Evolutionary conservation across 495 filamentous ascomycete genomes (phyloP), one percentile per base, ranked within the genome.

Genomic region (Delitschia confertaspora): DNA sequence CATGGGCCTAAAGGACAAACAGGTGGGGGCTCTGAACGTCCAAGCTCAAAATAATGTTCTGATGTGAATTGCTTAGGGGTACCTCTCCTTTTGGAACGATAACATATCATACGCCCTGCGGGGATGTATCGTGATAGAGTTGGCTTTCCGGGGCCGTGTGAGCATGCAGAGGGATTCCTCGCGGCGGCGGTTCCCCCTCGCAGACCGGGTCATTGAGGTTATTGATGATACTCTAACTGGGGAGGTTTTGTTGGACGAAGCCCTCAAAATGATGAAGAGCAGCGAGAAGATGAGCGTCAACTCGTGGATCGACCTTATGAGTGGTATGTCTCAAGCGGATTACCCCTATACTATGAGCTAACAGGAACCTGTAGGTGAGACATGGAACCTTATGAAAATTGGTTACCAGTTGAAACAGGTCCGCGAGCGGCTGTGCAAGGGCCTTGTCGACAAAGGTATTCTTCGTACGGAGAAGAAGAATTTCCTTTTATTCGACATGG

Each of bases 381-480:
- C 91, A 45, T 98, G 91, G 91, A 98, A 98, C 57, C 69, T 98
- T 41, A 95, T 98, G 91, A 98, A 98, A 68, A 98, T 98, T 56
- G 91, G 91, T 60, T 98, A 98, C 68, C 91, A 96, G 72, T 74
- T 98, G 48, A 98, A 98, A 65, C 91, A 98, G 71, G 91, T 98
- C 38, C 88, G 91, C 57, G 91, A 98, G 71, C 85, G 91, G 37
- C 75, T 96, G 35, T 86, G 85, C 52, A 98, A 98, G 65, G 91
- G 91, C n/a, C 78, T 98, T 20, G 91, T 98, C 21, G 91, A 98
- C 66, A 98, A 98, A 67, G 91, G 91, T 41, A 95, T 98, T 62
- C 77, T 98, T 35, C 84, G 91, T 56, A 98, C 91, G 44, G 91
- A 98, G 66, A 98, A 98, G 70, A 85, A 86, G 62, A 98, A 98